These are phyloP conservation scores for Wallacemonas sp. DNA, from an alignment of 208 protist species.

Conservation along the genomic window DNA sequence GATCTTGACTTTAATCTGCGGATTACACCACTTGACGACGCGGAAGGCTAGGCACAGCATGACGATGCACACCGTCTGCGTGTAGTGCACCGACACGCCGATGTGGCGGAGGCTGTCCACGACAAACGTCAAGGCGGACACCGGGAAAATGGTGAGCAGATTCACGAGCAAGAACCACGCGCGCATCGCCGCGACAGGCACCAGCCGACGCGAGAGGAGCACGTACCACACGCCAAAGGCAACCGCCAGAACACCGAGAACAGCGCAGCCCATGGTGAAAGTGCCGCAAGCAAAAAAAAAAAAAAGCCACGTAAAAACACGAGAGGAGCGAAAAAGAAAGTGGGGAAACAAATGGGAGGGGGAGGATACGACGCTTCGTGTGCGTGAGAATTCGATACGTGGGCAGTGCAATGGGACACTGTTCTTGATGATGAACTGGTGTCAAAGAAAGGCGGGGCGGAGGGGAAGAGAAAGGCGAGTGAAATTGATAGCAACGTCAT, in stretches of 20 bases:
- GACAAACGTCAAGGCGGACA: slow-evolving; percentile 29
- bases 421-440: no score
- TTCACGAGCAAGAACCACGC: slow-evolving; percentile 43
- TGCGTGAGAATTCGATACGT: no score
- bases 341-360: no score
- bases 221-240: slow-evolving; percentile 31
- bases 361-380: no score
- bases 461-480: no score
- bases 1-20: slow-evolving; percentile 39
- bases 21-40: slow-evolving; percentile 35
- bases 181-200: slow-evolving; percentile 36
- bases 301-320: neutral
- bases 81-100: slow-evolving; percentile 25
- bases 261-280: slow-evolving; percentile 1
- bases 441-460: no score
- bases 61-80: slow-evolving; percentile 36
- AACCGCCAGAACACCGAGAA: neutral
- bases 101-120: slow-evolving; percentile 29
- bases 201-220: slow-evolving; percentile 30
- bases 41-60: slow-evolving; percentile 36
- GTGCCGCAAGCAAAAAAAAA: slow-evolving; percentile 10
- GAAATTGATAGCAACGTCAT: no score
- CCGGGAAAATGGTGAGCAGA: slow-evolving; percentile 30
- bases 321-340: no score
- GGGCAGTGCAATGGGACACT: no score